phyloP scores from a whole-genome alignment of 208 protist genomes.

The Leishmania martiniquensis region DNA sequence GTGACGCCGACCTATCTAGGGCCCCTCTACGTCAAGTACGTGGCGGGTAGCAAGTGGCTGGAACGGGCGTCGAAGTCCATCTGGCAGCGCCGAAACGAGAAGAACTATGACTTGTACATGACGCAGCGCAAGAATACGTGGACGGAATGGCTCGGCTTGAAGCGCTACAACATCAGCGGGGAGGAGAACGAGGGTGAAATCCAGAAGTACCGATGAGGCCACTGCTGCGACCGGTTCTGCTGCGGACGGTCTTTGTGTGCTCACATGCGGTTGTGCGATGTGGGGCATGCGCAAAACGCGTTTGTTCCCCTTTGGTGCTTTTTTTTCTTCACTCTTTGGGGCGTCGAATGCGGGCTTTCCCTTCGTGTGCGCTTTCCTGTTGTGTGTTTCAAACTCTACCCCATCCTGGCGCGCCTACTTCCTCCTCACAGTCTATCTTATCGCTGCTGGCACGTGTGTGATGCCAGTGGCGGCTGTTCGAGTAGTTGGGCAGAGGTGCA shows the following conservation, averaged over 20 bases:
- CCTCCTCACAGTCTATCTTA: background rate
- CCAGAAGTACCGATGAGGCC: constrained; percentile 55
- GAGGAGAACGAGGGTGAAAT: constrained; percentile 80
- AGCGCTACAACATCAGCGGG: constrained; percentile 88
- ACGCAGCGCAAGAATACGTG: constrained; percentile 90
- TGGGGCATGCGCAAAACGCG: background rate
- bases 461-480: background rate
- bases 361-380: no score
- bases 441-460: background rate
- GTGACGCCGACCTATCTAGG: constrained; percentile 62
- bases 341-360: background rate
- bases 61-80: constrained; percentile 73
- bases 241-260: background rate
- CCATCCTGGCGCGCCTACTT: no score
- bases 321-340: background rate
- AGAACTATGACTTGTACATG: constrained; percentile 86
- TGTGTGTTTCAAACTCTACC: background rate
- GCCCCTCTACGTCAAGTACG: constrained; percentile 78
- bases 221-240: background rate
- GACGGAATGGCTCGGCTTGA: constrained; percentile 82
- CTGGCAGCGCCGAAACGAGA: constrained; percentile 85
- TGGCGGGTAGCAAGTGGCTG: constrained; percentile 77
- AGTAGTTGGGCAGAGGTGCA: background rate
- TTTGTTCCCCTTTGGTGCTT: background rate
- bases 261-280: background rate